A percentile compares a stretch with the other conserved stretches of the same genome.
These are phyloP conservation scores for Carpinus viminea DNA, from an alignment of 306 rosid species.

Conservation along the genomic window DNA sequence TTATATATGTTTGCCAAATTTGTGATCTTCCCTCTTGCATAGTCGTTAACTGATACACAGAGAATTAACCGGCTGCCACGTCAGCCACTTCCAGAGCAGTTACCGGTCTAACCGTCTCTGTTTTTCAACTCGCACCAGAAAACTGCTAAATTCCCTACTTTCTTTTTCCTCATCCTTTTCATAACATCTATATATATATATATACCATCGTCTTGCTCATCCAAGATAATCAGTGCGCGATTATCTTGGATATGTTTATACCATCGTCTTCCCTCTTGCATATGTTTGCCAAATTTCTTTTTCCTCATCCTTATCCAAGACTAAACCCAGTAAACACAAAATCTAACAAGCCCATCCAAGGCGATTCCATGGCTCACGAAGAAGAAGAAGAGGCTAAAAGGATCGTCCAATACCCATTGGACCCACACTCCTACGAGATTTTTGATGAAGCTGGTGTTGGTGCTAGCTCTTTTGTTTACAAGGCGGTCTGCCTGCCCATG, in stretches of 20 bases:
- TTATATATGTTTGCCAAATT: too few relatives aligned
- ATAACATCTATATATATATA: too few relatives aligned
- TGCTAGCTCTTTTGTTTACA: conserved; percentile 55
- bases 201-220: too few relatives aligned
- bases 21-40: too few relatives aligned
- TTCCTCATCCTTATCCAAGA: background rate
- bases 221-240: too few relatives aligned
- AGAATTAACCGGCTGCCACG: too few relatives aligned
- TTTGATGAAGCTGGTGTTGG: conserved; percentile 54
- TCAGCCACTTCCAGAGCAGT: too few relatives aligned
- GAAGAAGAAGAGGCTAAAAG: conserved; percentile 22
- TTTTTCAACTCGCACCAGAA: conserved; percentile 44
- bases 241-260: too few relatives aligned
- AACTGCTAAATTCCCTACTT: conserved; percentile 31
- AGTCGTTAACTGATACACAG: too few relatives aligned
- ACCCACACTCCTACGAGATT: conserved; percentile 38
- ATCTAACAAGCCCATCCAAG: background rate
- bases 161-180: background rate
- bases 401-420: conserved; percentile 50
- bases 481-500: conserved; percentile 55
- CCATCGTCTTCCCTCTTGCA: too few relatives aligned
- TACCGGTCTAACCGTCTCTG: background rate
- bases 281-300: too few relatives aligned
- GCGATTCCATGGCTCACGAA: conserved; percentile 1
- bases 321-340: too few relatives aligned